Evolutionary conservation across 805 yeast species (phyloP).

Genomic region (Yarrowia porcina): DNA sequence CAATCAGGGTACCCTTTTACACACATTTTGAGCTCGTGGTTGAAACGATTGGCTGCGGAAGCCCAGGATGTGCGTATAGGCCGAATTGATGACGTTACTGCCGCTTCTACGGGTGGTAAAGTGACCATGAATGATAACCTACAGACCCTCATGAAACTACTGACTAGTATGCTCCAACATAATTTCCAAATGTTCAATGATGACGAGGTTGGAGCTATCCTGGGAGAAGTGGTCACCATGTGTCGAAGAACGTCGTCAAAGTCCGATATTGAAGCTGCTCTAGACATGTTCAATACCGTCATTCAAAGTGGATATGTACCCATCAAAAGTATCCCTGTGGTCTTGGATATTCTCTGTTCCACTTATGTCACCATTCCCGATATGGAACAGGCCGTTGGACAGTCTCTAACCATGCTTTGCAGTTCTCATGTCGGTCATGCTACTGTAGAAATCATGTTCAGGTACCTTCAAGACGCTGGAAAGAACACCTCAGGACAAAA

Average conservation of each 20-base stretch:
- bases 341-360: constrained; percentile 49
- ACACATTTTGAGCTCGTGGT: constrained; percentile 41
- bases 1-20: constrained; percentile 46
- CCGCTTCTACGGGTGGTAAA: constrained; percentile 33
- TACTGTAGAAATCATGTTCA: constrained; percentile 37
- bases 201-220: constrained; percentile 38
- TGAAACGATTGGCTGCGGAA: constrained; percentile 36
- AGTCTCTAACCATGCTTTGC: constrained; percentile 42
- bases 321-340: constrained; percentile 37
- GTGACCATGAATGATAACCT: constrained; percentile 34
- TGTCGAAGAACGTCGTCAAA: constrained; percentile 43
- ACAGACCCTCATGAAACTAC: constrained; percentile 40
- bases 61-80: constrained; percentile 37
- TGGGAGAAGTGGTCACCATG: constrained; percentile 41
- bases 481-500: constrained; percentile 28
- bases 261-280: constrained; percentile 41
- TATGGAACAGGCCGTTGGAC: constrained; percentile 41
- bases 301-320: constrained; percentile 51
- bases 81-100: constrained; percentile 33
- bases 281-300: constrained; percentile 45
- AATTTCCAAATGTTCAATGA: constrained; percentile 49
- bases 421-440: constrained; percentile 42
- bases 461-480: constrained; percentile 34
- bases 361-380: constrained; percentile 41
- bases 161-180: constrained; percentile 48